Percentiles rank a stretch among this genome's conserved stretches.
phyloP scores from a whole-genome alignment of 306 rosid species.

The Quercus wislizeni region DNA sequence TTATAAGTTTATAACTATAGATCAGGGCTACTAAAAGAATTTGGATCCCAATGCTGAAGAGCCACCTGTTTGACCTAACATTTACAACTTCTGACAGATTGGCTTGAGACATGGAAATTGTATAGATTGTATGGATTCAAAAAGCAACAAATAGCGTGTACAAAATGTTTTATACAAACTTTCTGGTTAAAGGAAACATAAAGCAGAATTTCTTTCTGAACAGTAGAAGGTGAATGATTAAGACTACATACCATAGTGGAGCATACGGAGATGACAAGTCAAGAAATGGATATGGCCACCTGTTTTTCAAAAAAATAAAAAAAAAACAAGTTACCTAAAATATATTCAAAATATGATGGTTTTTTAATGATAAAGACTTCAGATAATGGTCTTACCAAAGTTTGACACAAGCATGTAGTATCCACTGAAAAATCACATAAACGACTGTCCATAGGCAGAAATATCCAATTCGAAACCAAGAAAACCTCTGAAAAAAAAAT shows the following conservation, averaged over 20 bases:
- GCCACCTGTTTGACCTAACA: neutral
- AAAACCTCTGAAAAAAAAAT: conserved; percentile 61
- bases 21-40: neutral
- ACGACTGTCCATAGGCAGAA: conserved; percentile 84
- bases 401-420: conserved; percentile 68
- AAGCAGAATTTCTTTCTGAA: neutral
- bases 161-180: neutral
- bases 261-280: conserved; percentile 79
- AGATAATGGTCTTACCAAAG: conserved; percentile 55
- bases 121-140: neutral
- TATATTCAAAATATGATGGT: conserved; percentile 6
- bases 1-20: neutral
- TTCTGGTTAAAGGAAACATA: neutral
- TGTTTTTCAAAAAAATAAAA: conserved; percentile 31
- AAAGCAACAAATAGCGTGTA: neutral
- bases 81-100: neutral
- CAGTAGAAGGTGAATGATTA: neutral
- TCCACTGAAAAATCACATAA: conserved; percentile 84
- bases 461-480: conserved; percentile 95
- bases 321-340: neutral
- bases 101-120: neutral
- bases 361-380: neutral
- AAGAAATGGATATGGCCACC: conserved; percentile 99
- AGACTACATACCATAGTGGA: conserved; percentile 67
- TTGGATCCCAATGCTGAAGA: neutral